A percentile compares a stretch with the other conserved stretches of the same genome.
Evolutionary conservation across 1,284 basidiomycete genomes (phyloP).

Genomic region (Cryptococcus sp.): DNA sequence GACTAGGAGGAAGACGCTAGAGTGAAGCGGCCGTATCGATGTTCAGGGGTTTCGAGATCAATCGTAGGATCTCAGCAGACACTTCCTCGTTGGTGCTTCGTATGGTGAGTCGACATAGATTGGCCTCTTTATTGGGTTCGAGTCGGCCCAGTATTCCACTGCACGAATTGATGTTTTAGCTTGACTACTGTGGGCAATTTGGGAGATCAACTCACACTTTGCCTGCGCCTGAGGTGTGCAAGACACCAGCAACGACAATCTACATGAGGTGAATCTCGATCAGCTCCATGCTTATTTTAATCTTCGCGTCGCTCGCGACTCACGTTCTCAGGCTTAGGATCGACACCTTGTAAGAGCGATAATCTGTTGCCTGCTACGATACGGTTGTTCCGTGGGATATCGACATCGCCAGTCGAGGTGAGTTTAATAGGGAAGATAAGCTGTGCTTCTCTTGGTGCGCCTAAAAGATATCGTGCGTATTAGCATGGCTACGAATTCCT

Average conservation of each 20-base stretch:
- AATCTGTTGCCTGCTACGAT: constrained; percentile 76
- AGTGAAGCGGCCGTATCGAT: constrained; percentile 39
- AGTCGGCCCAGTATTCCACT: constrained; percentile 83
- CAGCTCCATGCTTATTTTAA: background rate
- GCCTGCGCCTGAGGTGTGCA: constrained; percentile 81
- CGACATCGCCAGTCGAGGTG: constrained; percentile 67
- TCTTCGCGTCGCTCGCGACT: constrained; percentile 12
- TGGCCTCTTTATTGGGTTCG: constrained; percentile 93
- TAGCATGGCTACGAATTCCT: background rate
- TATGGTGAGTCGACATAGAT: constrained; percentile 90
- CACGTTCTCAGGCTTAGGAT: constrained; percentile 70
- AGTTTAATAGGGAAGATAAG: constrained; percentile 78
- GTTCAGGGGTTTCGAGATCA: constrained; percentile 48
- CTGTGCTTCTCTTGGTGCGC: constrained; percentile 85
- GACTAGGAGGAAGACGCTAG: background rate
- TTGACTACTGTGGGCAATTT: background rate
- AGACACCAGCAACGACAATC: constrained; percentile 85
- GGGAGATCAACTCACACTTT: constrained; percentile 63
- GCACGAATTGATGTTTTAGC: background rate
- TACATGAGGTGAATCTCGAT: constrained; percentile 54
- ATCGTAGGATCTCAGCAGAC: constrained; percentile 72
- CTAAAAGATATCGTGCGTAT: constrained; percentile 16
- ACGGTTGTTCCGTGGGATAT: constrained; percentile 69
- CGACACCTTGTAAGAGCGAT: constrained; percentile 74
- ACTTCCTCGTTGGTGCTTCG: constrained; percentile 94